Evolutionary conservation across 768 basidiomycete species (phyloP), one percentile per base, ranked within the genome.

Genomic region (Amanita phalloides): DNA sequence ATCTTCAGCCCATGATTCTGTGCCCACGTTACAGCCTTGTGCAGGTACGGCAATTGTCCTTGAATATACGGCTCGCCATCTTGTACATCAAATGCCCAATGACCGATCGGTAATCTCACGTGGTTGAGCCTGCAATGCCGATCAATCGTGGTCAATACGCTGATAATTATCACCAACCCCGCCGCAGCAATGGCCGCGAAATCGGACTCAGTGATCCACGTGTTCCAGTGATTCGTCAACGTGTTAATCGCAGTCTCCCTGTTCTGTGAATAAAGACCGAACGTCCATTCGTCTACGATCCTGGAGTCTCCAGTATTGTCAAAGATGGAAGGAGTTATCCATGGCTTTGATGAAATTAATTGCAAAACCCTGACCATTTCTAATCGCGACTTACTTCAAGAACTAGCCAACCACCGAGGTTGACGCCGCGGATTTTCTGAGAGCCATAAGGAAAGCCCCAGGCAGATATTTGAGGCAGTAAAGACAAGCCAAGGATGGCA

Each of bases 51-150:
- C 32, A 86, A 68, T 62, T 90, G 88, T 10, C 88, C 88, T 65
- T 79, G 76, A 53, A 88, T 78, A 63, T 76, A 90, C 6, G 90
- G 90, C 59, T 91, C 85, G 4, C 87, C 87, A 10, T 73, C 71
- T 20, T 77, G 74, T 33, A 90, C 80, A 53, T 93, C 89, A 59
- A 84, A 90, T 1, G 86, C 90, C 89, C 89, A 94, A 64, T 88
- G 95, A 10, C 90, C 92, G 41, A 94, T 87, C 11, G 90, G 89
- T 35, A 91, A 60, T 43, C 89, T 80, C 51, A 91, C 84, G 64
- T 90, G 87, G 61, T 90, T 91, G 49, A 90, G 69, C 13, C 87
- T 86, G 60, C n/a, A 53, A 55, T 44, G 46, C 33, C 37, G 35
- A 51, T 43, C 43, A 35, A 49, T 47, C 35, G 51, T 14, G 4